Evolutionary conservation across 106 monocot species (phyloP).

Genomic region (Acorus calamus): DNA sequence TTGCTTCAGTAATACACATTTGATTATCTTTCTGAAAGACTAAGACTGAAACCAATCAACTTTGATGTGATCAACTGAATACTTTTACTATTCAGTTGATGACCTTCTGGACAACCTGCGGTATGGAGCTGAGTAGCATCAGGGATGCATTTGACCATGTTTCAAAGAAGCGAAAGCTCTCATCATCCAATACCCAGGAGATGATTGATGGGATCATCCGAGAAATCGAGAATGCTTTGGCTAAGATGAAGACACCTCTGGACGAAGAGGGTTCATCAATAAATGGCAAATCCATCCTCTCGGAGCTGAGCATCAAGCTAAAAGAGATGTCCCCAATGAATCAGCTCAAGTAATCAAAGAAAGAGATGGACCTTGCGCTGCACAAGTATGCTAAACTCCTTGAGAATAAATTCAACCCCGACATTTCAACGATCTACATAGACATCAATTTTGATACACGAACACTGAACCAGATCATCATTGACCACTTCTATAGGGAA

Average conservation of each 20-base stretch:
- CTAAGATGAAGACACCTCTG: conserved; percentile 16
- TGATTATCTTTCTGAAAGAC: too few relatives aligned
- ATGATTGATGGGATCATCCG: conserved; percentile 34
- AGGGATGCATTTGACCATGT: conserved; percentile 83
- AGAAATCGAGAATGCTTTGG: conserved; percentile 46
- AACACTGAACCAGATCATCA: conserved; percentile 67
- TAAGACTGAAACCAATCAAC: too few relatives aligned
- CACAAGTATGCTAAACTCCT: conserved; percentile 30
- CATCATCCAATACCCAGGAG: conserved; percentile 54
- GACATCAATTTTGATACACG: conserved; percentile 43
- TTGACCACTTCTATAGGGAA: conserved; percentile 70
- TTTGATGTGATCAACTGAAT: too few relatives aligned
- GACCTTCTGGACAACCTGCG: too few relatives aligned
- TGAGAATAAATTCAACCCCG: too few relatives aligned
- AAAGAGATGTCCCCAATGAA: conserved; percentile 47
- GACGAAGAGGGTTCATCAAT: conserved; percentile 1
- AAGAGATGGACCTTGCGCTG: conserved; percentile 49
- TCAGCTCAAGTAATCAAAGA: conserved; percentile 57
- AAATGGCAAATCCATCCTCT: conserved; percentile 29
- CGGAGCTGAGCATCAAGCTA: conserved; percentile 40
- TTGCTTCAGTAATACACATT: too few relatives aligned
- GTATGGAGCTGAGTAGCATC: conserved; percentile 64
- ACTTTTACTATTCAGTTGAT: too few relatives aligned
- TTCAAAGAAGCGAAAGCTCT: conserved; percentile 72
- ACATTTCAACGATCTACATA: conserved; percentile 71